Base-by-base conservation (phyloP, 345 rosid genomes). In the Zanthoxylum bungeanum region DNA sequence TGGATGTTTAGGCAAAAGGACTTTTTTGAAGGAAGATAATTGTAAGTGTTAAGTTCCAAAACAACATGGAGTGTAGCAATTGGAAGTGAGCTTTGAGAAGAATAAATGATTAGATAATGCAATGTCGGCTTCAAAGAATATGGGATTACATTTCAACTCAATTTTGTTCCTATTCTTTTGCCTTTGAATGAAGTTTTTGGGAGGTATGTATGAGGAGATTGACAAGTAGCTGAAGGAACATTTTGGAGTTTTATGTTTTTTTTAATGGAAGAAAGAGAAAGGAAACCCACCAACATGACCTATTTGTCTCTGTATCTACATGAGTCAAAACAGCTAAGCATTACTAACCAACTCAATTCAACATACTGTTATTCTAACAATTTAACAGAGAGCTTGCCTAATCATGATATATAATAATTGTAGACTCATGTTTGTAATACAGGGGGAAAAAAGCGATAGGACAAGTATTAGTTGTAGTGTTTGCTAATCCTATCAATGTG, bases 151-250 rank as follows among this genome's bases (percentile, higher is more conserved):
- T 56, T 75, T 73, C 76, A 62, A 74, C 76, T 69, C 75, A 56
- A 31, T 52, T n/a, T 52, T 21, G 72, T 55, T 28, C 31, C 64
- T 64, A 72, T 77, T 76, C 60, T 68, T 60, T 73, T 74, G 72
- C 66, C 55, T 61, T 31, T 19, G 16, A 9, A 46, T 68, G 84
- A 71, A 47, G 69, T 74, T 28, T 69, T 67, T 47, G 68, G 55
- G 50, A 59, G 33, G 30, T 61, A 55, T n/a, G 47, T n/a, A n/a
- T 55, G 36, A 19, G 65, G 78, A 61, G 74, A 69, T 74, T 49
- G 81, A 81, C 87, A 81, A 81, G 75, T 82, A n/a, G n/a, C n/a
- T n/a, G n/a, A n/a, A 81, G 75, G 84, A 72, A 83, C 76, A 65
- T 62, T 72, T 79, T 61, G 71, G 78, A 75, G 73, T 49, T 66